Percentiles rank a stretch among this genome's conserved stretches.
These are phyloP conservation scores for Pezicula rhizophila DNA, from an alignment of 2,329 filamentous ascomycete genomes.

Conservation along the genomic window DNA sequence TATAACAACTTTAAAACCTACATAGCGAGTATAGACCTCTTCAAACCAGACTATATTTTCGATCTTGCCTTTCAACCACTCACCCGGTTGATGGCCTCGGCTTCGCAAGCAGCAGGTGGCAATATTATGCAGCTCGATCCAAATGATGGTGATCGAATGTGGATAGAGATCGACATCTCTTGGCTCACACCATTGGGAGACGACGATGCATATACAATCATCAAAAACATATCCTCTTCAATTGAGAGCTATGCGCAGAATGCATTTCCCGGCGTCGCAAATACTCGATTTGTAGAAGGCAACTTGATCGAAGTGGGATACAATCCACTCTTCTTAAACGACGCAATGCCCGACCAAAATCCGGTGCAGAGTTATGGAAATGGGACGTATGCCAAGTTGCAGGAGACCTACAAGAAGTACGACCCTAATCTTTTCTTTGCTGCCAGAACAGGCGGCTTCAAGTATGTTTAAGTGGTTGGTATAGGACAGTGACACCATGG, in stretches of 20 bases:
- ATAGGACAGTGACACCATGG: background rate
- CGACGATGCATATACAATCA: slow-evolving; percentile 4
- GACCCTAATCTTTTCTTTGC: slow-evolving; percentile 27
- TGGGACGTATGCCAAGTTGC: slow-evolving; percentile 25
- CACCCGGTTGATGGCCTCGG: slow-evolving; percentile 19
- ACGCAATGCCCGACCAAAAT: slow-evolving; percentile 27
- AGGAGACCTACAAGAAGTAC: slow-evolving; percentile 24
- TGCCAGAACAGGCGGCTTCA: slow-evolving; percentile 22
- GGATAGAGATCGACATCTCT: slow-evolving; percentile 27
- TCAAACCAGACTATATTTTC: slow-evolving; percentile 16
- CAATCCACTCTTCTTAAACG: slow-evolving; percentile 29
- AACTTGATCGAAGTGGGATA: slow-evolving; percentile 16
- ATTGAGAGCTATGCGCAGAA: slow-evolving; percentile 8
- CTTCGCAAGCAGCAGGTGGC: slow-evolving; percentile 15
- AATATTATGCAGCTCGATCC: slow-evolving; percentile 24
- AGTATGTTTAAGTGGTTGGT: slow-evolving; percentile 11
- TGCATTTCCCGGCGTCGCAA: slow-evolving; percentile 13
- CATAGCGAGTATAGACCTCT: slow-evolving; percentile 20
- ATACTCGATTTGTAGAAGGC: slow-evolving; percentile 15
- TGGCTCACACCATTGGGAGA: slow-evolving; percentile 21
- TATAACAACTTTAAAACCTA: slow-evolving; percentile 24
- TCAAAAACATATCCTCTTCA: slow-evolving; percentile 12
- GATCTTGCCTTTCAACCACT: slow-evolving; percentile 30
- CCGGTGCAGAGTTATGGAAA: slow-evolving; percentile 20
- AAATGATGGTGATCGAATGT: slow-evolving; percentile 22